Evolutionary conservation across 768 basidiomycete genomes (phyloP), one percentile per base, ranked within the genome.

Genomic region (Mycena amicta): DNA sequence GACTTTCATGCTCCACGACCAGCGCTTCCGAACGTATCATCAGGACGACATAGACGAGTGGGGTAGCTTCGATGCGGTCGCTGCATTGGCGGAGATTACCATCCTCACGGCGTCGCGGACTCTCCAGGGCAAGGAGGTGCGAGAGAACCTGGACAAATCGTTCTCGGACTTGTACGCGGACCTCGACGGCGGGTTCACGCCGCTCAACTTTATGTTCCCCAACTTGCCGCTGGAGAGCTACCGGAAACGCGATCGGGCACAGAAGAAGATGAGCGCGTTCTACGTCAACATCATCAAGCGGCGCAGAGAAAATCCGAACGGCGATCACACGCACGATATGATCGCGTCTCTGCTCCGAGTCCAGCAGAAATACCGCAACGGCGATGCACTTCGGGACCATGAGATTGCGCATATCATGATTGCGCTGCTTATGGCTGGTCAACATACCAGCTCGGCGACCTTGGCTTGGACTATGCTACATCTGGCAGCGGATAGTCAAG

Each of bases 31-130:
- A n/a, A n/a, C n/a, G n/a, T n/a, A n/a, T n/a, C n/a, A n/a, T n/a
- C 28, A 93, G 95, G 77, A 71, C 70, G 81, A 87, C 70, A 80
- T 85, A 68, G 85, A 84, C 64, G 85, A 89, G 62, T 95, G 92
- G 93, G 88, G 89, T 23, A 68, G 74, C 28, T 92, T 95, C 72
- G 88, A 94, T 58, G 83, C 80, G 3, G 79, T 91, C 65, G 81
- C 88, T 54, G 79, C 82, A 45, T 80, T 95, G 71, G 82, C 89
- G 22, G 92, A 97, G 70, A 88, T 99, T 59, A 98, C 93, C 46
- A 98, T 98, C 66, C 79, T 97, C 65, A 98, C 97, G 5, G 97
- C 97, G 0, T 87, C 93, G 0, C 83, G 93, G 30, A 97, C 97
- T 2, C 81, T 99, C 1, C 97, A 98, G 73, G 97, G 97, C 51